Evolutionary conservation across 2,329 filamentous ascomycete genomes (phyloP).

Genomic region (Beauveria caledonica): DNA sequence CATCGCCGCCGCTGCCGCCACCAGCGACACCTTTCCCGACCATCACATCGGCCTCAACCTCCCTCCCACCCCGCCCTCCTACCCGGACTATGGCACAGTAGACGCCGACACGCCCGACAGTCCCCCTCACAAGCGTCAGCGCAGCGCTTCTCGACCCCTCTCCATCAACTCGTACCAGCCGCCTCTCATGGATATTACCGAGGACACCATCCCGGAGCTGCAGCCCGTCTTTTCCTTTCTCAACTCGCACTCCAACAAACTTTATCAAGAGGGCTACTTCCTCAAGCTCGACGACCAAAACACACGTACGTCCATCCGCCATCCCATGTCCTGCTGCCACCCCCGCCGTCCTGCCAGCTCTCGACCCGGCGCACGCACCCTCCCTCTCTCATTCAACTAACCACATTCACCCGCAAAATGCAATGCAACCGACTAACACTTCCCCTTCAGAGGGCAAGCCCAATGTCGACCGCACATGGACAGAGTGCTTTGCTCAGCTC

Average conservation of each 20-base stretch:
- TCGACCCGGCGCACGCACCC: neutral
- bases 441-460: slow-evolving; percentile 65
- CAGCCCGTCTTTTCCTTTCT: slow-evolving; percentile 90
- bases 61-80: slow-evolving; percentile 31
- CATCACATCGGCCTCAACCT: slow-evolving; percentile 29
- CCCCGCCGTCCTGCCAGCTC: neutral
- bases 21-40: slow-evolving; percentile 28
- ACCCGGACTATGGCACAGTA: slow-evolving; percentile 19
- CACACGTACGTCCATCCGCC: slow-evolving; percentile 54
- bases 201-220: slow-evolving; percentile 85
- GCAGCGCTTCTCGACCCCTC: slow-evolving; percentile 58
- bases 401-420: neutral
- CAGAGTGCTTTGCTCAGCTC: slow-evolving; percentile 93
- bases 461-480: slow-evolving; percentile 81
- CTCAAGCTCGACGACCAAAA: slow-evolving; percentile 94
- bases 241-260: slow-evolving; percentile 90
- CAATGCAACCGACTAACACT: slow-evolving; percentile 16
- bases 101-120: slow-evolving; percentile 35
- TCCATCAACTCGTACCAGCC: slow-evolving; percentile 87
- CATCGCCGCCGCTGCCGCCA: slow-evolving; percentile 34
- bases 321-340: neutral
- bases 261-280: slow-evolving; percentile 98
- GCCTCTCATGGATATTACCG: slow-evolving; percentile 73
- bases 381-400: slow-evolving; percentile 3
- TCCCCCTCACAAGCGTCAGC: slow-evolving; percentile 33